Evolutionary conservation across 2,329 filamentous ascomycete genomes (phyloP), one percentile per base, ranked within the genome.

Genomic region (Aspergillus nomiae): DNA sequence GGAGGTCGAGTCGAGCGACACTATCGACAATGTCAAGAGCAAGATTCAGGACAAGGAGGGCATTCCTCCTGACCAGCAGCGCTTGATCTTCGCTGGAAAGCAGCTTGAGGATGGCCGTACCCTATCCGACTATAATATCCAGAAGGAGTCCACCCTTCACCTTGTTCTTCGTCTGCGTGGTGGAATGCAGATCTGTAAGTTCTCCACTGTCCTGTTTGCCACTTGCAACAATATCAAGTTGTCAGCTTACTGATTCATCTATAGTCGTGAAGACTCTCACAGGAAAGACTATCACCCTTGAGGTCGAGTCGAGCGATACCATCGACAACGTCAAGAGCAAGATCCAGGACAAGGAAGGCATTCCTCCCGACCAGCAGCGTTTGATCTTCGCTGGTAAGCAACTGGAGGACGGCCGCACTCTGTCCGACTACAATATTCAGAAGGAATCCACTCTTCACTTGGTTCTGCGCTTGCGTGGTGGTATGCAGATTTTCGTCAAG

Each of bases 311-410:
- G 19, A 91, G 88, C 0, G 93, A 96, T 73, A 96, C 93, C 46
- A 96, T 96, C 80, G 93, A 97, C 84, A 97, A 97, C 66, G 94
- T 97, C 45, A 97, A 97, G 88, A 89, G 86, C 57, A 97, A 97
- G 87, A 97, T 97, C 50, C 94, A 97, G 81, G 94, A 97, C 76
- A 97, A 97, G 87, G 94, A 97, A 81, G 94, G 94, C 30, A 97
- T 97, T 61, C 94, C 94, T 54, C 94, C 94, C 12, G 94, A 97
- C 76, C 94, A 98, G 82, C 94, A 97, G 84, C 94, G 94, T 72
- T 81, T 97, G 70, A 97, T 97, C 78, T 97, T 97, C 71, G 94
- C 94, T 51, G 94, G 94, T 62, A 97, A 97, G 86, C 94, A 97
- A 78, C 88, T 97, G 4, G 94, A 98, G 80, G 94, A 98, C 71